Percentiles rank a stretch among this genome's conserved stretches.
These are phyloP conservation scores for Yamadazyma phyllophila DNA, from an alignment of 805 yeast genomes.

Conservation along the genomic window DNA sequence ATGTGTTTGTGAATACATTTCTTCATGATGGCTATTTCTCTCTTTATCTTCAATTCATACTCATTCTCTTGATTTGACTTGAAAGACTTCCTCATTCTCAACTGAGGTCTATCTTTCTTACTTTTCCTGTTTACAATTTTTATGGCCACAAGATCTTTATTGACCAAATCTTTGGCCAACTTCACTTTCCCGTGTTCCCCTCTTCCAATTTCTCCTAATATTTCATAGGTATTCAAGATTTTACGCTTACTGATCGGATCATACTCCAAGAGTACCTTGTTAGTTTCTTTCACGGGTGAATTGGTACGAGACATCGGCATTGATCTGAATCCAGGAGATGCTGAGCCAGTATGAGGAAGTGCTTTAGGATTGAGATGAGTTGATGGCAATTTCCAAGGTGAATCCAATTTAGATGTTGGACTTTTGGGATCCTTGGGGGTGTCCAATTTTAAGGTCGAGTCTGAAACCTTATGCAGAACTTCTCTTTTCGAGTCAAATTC, in stretches of 20 bases:
- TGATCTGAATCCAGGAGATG: constrained; percentile 1
- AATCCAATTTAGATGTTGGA: no score
- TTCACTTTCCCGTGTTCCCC: constrained; percentile 99
- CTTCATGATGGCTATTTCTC: constrained; percentile 47
- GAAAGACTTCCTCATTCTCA: constrained; percentile 23
- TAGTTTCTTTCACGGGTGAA: constrained; percentile 75
- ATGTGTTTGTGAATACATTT: constrained; percentile 46
- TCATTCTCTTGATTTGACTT: constrained; percentile 19
- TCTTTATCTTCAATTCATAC: constrained; percentile 35
- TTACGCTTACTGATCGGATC: constrained; percentile 84
- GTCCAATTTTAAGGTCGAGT: constrained; percentile 8
- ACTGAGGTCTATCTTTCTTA: constrained; percentile 31
- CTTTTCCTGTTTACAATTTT: constrained; percentile 80
- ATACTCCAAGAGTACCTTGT: constrained; percentile 73
- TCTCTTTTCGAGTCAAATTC: constrained; percentile 2
- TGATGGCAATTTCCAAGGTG: no score
- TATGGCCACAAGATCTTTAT: constrained; percentile 76
- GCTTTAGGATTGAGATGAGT: constrained; percentile 2
- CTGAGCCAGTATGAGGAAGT: no score
- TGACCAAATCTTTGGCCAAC: constrained; percentile 71
- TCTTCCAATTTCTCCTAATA: constrained; percentile 79
- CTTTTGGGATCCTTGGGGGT: background rate
- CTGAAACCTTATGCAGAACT: constrained; percentile 10
- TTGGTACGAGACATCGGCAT: constrained; percentile 13
- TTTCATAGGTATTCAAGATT: constrained; percentile 85